Evolutionary conservation across 2,329 filamentous ascomycete species (phyloP), one percentile per base, ranked within the genome.

Genomic region (Xylariaceae sp.): DNA sequence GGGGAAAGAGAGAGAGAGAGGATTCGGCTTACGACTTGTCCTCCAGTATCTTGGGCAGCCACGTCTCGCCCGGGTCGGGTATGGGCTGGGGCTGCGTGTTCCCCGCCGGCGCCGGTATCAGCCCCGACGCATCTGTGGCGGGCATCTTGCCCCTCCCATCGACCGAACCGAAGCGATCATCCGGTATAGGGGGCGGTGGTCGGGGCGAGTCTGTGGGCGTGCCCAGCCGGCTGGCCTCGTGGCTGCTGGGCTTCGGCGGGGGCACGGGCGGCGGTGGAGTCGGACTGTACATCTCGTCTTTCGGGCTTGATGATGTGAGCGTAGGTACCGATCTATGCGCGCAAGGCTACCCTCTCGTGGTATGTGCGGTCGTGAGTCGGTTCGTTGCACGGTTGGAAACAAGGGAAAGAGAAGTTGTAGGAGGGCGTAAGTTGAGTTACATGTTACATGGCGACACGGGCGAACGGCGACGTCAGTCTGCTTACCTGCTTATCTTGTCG

Each of bases 31-130:
- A 93, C 87, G 84, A 80, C 65, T 92, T 93, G 51, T 92, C 83
- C 51, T 83, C 75, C 2, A 95, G 63, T 10, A 77, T 64, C 39
- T 75, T 72, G 2, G 88, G 88, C 3, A 94, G 68, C 88, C 88
- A 94, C 42, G 79, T 73, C 33, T 83, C 77, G 14, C 79, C 76
- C 0, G 75, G 75, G 45, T 80, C 77, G 3, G 67, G 61, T 25
- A 68, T 60, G 2, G 57, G 51, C 12, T 62, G 57, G 24, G 59
- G 52, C n/a, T 27, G 42, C 39, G 37, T 43, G 28, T 16, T 19
- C 34, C 19, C 36, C 29, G 35, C 35, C 16, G 45, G 44, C 10
- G 51, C 53, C 6, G 45, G 53, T 17, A 56, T 56, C 37, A 57
- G 30, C 14, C 55, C 53, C 5, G 55, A 53, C 6, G 52, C 45